A percentile compares a stretch with the other conserved stretches of the same genome.
These are phyloP conservation scores for Trichoderma asperellum DNA, from an alignment of 2,329 filamentous ascomycete genomes.

Conservation along the genomic window DNA sequence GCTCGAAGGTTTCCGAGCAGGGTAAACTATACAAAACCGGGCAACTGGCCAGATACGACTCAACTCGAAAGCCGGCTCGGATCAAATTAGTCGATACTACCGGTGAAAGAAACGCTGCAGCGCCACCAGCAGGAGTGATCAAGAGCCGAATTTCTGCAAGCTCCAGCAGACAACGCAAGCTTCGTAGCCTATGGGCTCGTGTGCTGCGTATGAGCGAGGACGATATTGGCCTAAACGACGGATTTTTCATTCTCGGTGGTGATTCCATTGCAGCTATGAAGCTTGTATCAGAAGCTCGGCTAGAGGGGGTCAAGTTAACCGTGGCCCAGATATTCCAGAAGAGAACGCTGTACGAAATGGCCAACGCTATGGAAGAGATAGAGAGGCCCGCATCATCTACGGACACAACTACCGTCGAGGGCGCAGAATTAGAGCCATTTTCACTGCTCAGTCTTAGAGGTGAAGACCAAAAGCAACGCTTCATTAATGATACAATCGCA, in stretches of 20 bases:
- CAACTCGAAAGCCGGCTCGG: conserved; percentile 35
- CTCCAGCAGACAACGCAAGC: conserved; percentile 48
- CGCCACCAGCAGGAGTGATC: background rate
- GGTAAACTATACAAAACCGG: conserved; percentile 46
- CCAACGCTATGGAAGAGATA: conserved; percentile 45
- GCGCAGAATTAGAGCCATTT: conserved; percentile 47
- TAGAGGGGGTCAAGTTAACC: conserved; percentile 52
- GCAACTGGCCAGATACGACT: conserved; percentile 45
- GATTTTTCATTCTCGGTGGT: conserved; percentile 64
- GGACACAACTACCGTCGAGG: conserved; percentile 29
- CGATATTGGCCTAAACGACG: conserved; percentile 57
- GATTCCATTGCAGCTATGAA: conserved; percentile 66
- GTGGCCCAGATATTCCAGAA: conserved; percentile 61
- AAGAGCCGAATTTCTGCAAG: conserved; percentile 44
- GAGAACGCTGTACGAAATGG: conserved; percentile 56
- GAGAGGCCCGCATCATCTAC: conserved; percentile 5
- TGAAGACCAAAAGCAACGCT: conserved; percentile 37
- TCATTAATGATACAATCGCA: conserved; percentile 53
- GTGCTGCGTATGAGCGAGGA: conserved; percentile 50
- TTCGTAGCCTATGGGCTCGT: conserved; percentile 54
- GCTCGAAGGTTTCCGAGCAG: conserved; percentile 33
- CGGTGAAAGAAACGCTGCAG: conserved; percentile 28
- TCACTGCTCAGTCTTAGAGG: conserved; percentile 51
- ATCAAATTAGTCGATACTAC: conserved; percentile 39
- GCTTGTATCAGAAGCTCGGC: conserved; percentile 58